Conservation (phyloP, 164 flowering plant species). For the Tetrastigma voinierianum region DNA sequence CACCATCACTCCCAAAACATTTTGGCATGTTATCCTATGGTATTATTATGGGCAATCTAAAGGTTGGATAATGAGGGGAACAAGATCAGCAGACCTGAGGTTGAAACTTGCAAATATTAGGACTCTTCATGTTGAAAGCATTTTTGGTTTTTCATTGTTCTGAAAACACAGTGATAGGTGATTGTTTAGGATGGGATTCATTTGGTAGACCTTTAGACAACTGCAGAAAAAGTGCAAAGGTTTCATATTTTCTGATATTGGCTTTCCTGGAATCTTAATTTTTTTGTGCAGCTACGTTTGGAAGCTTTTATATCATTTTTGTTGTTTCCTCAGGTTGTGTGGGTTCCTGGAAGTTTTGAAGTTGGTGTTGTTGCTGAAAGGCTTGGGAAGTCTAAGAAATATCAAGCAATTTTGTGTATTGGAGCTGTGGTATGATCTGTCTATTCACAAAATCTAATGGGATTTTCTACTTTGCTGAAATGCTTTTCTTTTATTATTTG, state of each 20-base stretch:
- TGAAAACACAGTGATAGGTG: neutral
- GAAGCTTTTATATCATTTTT: neutral
- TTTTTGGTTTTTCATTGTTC: neutral
- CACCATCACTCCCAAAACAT: neutral
- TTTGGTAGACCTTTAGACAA: neutral
- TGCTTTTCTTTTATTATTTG: too few species aligned
- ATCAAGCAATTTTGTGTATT: conserved; percentile 79
- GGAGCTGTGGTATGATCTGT: conserved; percentile 86
- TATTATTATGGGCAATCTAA: neutral
- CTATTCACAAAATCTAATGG: neutral
- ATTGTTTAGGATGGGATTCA: neutral
- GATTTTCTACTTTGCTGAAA: too few species aligned
- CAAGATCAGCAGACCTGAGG: too few species aligned
- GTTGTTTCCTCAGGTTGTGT: conserved; percentile 62
- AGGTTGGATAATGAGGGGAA: too few species aligned
- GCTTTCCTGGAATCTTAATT: too few species aligned
- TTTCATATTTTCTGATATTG: neutral
- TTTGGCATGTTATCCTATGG: neutral
- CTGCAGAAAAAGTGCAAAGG: neutral
- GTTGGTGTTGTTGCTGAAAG: conserved; percentile 73
- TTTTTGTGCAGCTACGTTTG: too few species aligned
- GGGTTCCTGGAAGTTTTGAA: conserved; percentile 99
- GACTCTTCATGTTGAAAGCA: neutral
- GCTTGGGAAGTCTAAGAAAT: conserved; percentile 77
- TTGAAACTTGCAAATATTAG: neutral